A percentile compares a stretch with the other conserved stretches of the same genome.
Evolutionary conservation across 768 basidiomycete species (phyloP).

Genomic region (Pleurotus pulmonarius): DNA sequence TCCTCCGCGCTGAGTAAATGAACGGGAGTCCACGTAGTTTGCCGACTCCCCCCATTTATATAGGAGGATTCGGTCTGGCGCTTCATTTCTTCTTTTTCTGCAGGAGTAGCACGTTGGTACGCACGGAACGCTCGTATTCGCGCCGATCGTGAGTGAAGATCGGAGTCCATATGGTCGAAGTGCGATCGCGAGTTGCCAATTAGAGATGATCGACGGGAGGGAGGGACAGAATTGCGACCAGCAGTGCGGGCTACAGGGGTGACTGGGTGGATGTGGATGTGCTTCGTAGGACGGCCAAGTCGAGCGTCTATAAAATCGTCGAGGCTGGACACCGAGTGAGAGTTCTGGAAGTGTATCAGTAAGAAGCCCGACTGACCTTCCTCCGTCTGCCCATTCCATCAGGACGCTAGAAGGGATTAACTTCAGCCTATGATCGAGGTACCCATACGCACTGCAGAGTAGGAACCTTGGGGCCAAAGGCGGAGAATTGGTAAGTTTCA

Average conservation of each 20-base stretch:
- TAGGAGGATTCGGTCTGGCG: not conserved
- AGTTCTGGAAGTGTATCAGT: not conserved
- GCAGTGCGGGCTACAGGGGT: slow-evolving; percentile 18
- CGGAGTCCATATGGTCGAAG: slow-evolving; percentile 17
- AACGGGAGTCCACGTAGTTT: slow-evolving; percentile 65
- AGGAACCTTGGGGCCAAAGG: slow-evolving; percentile 85
- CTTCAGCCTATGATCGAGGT: not conserved
- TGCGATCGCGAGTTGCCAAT: slow-evolving; percentile 8
- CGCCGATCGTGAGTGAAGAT: slow-evolving; percentile 56
- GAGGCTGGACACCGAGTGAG: slow-evolving; percentile 37
- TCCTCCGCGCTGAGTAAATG: slow-evolving; percentile 86
- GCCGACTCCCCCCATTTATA: slow-evolving; percentile 33
- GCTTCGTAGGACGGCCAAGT: slow-evolving; percentile 56
- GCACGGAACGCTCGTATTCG: slow-evolving; percentile 76
- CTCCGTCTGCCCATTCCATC: slow-evolving; percentile 94
- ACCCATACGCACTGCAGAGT: slow-evolving; percentile 57
- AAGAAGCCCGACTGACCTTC: slow-evolving; percentile 37
- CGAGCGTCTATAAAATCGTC: slow-evolving; percentile 86
- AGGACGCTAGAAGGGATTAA: slow-evolving; percentile 49
- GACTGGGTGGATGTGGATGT: slow-evolving; percentile 41
- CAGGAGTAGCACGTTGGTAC: slow-evolving; percentile 59
- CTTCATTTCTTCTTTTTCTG: slow-evolving; percentile 58
- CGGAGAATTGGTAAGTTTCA: slow-evolving; percentile 79
- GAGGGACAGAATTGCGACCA: slow-evolving; percentile 18
- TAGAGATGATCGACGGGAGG: slow-evolving; percentile 16